A percentile compares a stretch with the other conserved stretches of the same genome.
Evolutionary conservation across 257 asterid genomes (phyloP).

Genomic region (Agastache rugosa): DNA sequence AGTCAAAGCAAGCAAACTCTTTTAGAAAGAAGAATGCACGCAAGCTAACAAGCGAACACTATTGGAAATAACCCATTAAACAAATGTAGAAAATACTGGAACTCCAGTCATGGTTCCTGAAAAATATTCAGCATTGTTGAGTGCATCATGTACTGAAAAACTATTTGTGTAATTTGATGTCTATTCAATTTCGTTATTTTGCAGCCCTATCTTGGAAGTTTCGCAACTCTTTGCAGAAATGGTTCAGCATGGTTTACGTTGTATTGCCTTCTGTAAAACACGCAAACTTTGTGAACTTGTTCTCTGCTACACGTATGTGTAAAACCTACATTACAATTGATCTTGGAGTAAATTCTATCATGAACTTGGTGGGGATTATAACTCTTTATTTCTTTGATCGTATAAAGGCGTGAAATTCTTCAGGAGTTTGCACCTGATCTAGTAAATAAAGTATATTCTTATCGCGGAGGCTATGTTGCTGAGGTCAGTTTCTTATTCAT

Average conservation of each 20-base stretch:
- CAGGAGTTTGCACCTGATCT: constrained; percentile 72
- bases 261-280: constrained; percentile 94
- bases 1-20: neutral
- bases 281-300: constrained; percentile 98
- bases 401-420: constrained; percentile 84
- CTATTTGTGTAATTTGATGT: constrained; percentile 28
- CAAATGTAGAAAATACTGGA: constrained; percentile 19
- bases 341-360: constrained; percentile 34
- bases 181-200: constrained; percentile 31
- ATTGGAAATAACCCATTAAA: constrained; percentile 16
- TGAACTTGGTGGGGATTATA: constrained; percentile 29
- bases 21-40: constrained; percentile 8
- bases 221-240: constrained; percentile 88
- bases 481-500: constrained; percentile 63
- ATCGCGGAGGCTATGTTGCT: constrained; percentile 90
- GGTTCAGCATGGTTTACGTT: constrained; percentile 96
- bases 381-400: constrained; percentile 36
- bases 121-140: constrained; percentile 11
- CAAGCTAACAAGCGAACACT: neutral
- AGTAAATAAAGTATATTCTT: constrained; percentile 65
- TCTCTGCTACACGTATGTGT: constrained; percentile 83
- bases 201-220: constrained; percentile 94
- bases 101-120: constrained; percentile 13
- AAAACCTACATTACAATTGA: constrained; percentile 25
- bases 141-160: constrained; percentile 22